These are phyloP conservation scores for Populus davidiana DNA, from an alignment of 345 rosid species.

Conservation along the genomic window DNA sequence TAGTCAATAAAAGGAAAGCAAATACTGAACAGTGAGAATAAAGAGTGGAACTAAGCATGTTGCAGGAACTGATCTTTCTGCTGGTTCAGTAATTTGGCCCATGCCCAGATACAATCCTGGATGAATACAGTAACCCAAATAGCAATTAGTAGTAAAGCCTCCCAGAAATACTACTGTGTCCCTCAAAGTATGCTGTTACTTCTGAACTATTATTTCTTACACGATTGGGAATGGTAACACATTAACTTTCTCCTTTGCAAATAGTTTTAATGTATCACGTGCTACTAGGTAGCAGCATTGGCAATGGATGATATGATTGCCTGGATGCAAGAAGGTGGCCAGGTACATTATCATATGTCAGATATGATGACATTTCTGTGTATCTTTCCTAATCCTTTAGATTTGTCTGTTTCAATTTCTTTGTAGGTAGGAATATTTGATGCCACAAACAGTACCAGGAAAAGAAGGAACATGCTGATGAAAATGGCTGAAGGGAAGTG, in stretches of 20 bases:
- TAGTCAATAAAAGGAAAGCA: neutral
- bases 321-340: conserved; percentile 99
- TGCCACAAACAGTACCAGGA: conserved; percentile 89
- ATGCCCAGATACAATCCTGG: neutral
- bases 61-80: neutral
- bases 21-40: neutral
- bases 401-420: conserved; percentile 22
- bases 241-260: conserved; percentile 60
- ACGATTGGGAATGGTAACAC: conserved; percentile 35
- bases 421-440: conserved; percentile 97
- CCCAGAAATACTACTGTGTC: neutral
- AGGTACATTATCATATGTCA: conserved; percentile 50
- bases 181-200: neutral
- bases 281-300: conserved; percentile 98
- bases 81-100: neutral
- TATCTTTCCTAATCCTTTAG: conserved; percentile 19
- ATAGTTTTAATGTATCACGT: conserved; percentile 74
- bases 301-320: conserved; percentile 99
- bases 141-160: neutral
- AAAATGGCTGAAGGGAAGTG: conserved; percentile 99
- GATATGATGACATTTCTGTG: neutral
- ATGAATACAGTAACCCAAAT: neutral
- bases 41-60: neutral
- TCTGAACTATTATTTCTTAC: conserved; percentile 23
- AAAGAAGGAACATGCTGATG: conserved; percentile 94